phyloP scores from a whole-genome alignment of 192 early-diverging fungal genomes.

The Geranomyces michiganensis region DNA sequence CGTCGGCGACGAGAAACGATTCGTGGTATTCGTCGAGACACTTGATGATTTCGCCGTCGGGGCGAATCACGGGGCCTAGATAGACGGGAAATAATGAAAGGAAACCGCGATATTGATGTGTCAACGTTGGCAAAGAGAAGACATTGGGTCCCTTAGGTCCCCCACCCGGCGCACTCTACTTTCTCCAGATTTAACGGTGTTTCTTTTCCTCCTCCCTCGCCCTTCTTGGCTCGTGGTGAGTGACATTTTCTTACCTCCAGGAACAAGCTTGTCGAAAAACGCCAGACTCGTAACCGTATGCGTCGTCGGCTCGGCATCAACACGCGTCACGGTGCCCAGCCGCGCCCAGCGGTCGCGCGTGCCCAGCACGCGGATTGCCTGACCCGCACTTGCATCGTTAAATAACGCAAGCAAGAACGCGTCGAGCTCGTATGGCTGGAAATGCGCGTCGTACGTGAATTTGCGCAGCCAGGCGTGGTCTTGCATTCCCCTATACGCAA shows the following conservation, averaged over 20 bases:
- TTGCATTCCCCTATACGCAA: constrained; percentile 47
- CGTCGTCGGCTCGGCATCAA: constrained; percentile 38
- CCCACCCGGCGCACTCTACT: too few relatives aligned
- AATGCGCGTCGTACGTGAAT: constrained; percentile 45
- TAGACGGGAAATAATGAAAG: background rate
- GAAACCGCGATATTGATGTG: background rate
- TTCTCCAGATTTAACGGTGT: too few relatives aligned
- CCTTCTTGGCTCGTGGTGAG: background rate
- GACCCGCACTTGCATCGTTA: constrained; percentile 41
- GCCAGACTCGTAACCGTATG: constrained; percentile 44
- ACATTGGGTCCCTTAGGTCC: too few relatives aligned
- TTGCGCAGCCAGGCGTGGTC: constrained; percentile 47
- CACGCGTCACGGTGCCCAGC: constrained; percentile 43
- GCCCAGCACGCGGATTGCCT: constrained; percentile 38
- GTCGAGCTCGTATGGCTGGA: constrained; percentile 44
- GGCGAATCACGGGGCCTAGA: constrained; percentile 37
- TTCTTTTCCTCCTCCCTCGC: background rate
- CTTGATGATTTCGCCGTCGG: constrained; percentile 50
- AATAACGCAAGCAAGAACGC: constrained; percentile 51
- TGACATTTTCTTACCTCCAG: constrained; percentile 17
- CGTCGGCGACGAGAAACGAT: constrained; percentile 51
- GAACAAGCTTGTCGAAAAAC: constrained; percentile 50
- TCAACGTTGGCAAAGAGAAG: too few relatives aligned
- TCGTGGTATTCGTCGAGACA: constrained; percentile 55
- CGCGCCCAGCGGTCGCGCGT: constrained; percentile 48